Evolutionary conservation across 2,329 filamentous ascomycete genomes (phyloP), one percentile per base, ranked within the genome.

Genomic region (Aspergillus aculeatus): DNA sequence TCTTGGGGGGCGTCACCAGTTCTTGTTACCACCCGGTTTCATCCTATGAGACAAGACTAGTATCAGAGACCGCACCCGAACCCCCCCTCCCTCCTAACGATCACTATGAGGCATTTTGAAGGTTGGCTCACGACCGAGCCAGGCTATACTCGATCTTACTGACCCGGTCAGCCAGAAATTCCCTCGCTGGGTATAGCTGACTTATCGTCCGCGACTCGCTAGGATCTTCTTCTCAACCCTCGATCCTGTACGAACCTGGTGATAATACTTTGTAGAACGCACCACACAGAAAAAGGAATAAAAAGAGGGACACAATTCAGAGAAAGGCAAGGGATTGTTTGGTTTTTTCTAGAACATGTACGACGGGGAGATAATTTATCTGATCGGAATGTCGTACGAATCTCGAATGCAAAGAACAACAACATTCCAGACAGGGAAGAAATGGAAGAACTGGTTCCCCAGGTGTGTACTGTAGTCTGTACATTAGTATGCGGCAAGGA

Each of bases 321-420:
- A 16, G 3, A 10, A 23, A 48, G 47, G 53, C 32, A 48, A 55
- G 53, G 53, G 52, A 47, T 6, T 48, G 16, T n/a, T 31, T 47
- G 41, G 47, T 48, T 47, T 24, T 32, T 58, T 58, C 56, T 54
- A 49, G 56, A 54, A 54, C 51, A 50, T 54, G 41, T 38, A 49
- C 29, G 26, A 49, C 29, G 26, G 41, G 29, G 41, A 55, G 35
- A 48, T 56, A 59, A 56, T 56, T 54, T 48, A 49, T 58, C 56
- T 58, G 57, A 59, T 59, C 52, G 57, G 58, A 61, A 63, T 61
- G 61, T 63, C 44, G 55, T 57, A 63, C 61, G 57, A 60, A 63
- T 63, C 59, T 61, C 24, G 47, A 50, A 29, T 29, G 26, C 7
- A 51, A n/a, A 19, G 5, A n/a, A 19, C 26, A 44, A 44, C 54